Conservation (phyloP, 176 grass and related monocot species). For the Sorghum bicolor region DNA sequence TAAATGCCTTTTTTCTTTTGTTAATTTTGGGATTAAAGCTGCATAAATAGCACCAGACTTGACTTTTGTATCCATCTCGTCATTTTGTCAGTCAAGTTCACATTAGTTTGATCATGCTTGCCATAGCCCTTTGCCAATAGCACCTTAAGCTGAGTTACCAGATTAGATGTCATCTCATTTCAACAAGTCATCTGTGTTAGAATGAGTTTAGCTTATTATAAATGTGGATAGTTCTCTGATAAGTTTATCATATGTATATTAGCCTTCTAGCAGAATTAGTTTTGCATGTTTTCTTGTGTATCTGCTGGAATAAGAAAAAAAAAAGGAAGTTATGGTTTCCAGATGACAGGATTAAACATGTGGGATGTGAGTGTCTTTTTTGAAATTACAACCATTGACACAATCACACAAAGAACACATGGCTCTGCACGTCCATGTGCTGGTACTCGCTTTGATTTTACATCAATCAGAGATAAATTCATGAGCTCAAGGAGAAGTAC, state of each 20-base stretch:
- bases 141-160: background rate
- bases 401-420: background rate
- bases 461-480: background rate
- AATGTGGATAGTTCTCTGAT: background rate
- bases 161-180: background rate
- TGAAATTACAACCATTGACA: background rate
- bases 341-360: background rate
- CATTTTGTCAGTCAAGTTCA: background rate
- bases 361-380: background rate
- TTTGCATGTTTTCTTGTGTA: conserved; percentile 8
- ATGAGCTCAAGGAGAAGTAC: background rate
- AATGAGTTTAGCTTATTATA: background rate
- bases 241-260: background rate
- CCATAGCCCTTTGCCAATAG: background rate
- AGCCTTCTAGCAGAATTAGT: background rate
- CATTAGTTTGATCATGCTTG: background rate
- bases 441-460: background rate
- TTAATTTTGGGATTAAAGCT: conserved; percentile 3
- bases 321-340: background rate
- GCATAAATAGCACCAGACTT: background rate
- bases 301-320: background rate
- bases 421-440: background rate
- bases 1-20: background rate
- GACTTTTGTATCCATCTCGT: background rate
- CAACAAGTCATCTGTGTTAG: background rate